phyloP scores from a whole-genome alignment of 192 early-diverging fungal species.

The Entomortierella lignicola region DNA sequence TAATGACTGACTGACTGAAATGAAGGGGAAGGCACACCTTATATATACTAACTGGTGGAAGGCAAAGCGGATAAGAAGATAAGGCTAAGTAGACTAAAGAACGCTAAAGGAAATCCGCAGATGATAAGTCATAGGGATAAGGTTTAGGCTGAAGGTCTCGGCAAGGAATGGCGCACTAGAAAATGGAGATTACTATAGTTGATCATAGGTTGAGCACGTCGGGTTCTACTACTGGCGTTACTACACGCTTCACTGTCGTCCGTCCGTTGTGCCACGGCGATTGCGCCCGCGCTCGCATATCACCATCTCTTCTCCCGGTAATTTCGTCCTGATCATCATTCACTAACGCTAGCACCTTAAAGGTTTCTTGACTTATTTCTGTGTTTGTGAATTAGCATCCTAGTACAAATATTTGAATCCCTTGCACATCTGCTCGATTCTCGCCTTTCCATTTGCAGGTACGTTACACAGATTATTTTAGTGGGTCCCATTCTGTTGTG shows the following conservation, averaged over 20 bases:
- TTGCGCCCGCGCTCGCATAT: constrained; percentile 3
- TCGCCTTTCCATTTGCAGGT: too few relatives aligned
- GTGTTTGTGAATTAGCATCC: too few relatives aligned
- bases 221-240: constrained; percentile 14
- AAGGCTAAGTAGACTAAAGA: neutral
- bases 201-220: constrained; percentile 18
- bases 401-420: too few relatives aligned
- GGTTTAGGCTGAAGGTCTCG: constrained; percentile 14
- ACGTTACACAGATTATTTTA: too few relatives aligned
- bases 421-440: too few relatives aligned
- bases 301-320: too few relatives aligned
- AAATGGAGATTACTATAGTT: constrained; percentile 8
- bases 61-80: neutral
- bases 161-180: constrained; percentile 12
- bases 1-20: constrained; percentile 11
- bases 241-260: constrained; percentile 10
- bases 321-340: too few relatives aligned
- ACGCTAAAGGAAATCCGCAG: constrained; percentile 2
- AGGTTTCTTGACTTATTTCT: too few relatives aligned
- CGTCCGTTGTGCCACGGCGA: constrained; percentile 11
- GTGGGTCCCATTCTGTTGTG: too few relatives aligned
- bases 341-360: too few relatives aligned
- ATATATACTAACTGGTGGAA: constrained; percentile 18
- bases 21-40: constrained; percentile 14
- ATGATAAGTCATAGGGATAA: constrained; percentile 6